Conservation (phyloP, 768 basidiomycete genomes). For the Gyrodon lividus region DNA sequence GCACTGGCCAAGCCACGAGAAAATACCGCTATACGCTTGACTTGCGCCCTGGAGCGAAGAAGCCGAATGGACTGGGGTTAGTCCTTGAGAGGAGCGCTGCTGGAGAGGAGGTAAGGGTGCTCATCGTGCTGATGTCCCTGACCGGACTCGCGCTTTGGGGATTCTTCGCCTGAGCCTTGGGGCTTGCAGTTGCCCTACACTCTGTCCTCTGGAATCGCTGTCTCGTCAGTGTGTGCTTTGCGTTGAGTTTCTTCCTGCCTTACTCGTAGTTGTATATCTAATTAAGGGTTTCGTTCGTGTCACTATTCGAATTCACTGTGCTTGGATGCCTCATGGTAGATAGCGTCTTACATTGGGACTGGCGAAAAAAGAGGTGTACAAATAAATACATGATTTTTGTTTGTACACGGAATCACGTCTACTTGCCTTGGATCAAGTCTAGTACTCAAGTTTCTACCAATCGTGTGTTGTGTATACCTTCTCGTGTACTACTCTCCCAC, state of each 20-base stretch:
- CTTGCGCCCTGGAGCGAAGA: slow-evolving; percentile 36
- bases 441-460: not conserved
- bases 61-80: slow-evolving; percentile 42
- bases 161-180: slow-evolving; percentile 24
- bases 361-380: not conserved
- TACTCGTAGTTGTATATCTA: no score
- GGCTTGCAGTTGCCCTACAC: not conserved
- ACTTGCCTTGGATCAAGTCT: not conserved
- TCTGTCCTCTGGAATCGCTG: not conserved
- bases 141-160: slow-evolving; percentile 33
- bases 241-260: no score
- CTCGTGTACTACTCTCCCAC: not conserved
- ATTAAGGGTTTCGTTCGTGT: no score
- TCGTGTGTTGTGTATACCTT: not conserved
- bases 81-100: slow-evolving; percentile 58
- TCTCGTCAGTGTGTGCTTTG: no score
- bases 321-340: no score
- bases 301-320: no score
- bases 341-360: no score
- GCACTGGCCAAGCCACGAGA: slow-evolving; percentile 26
- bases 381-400: slow-evolving; percentile 17
- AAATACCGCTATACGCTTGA: slow-evolving; percentile 26
- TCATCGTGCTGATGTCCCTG: slow-evolving; percentile 25
- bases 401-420: slow-evolving; percentile 6
- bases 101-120: slow-evolving; percentile 58